Evolutionary conservation across 2,329 filamentous ascomycete species (phyloP).

Genomic region (Akanthomyces uredinophilus): DNA sequence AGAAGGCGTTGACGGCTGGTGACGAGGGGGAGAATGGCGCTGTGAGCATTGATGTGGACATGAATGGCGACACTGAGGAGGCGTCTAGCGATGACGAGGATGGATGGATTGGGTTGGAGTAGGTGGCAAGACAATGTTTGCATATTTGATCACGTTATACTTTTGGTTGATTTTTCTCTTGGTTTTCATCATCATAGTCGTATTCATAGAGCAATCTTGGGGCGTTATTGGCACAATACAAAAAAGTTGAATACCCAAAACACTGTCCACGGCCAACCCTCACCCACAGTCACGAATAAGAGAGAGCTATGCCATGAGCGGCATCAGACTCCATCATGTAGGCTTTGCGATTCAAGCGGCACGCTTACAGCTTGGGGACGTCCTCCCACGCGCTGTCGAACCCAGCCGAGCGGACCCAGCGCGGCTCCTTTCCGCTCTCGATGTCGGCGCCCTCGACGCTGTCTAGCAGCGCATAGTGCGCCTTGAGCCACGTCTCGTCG

Average conservation of each 20-base stretch:
- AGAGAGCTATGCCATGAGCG: neutral
- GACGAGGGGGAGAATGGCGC: conserved; percentile 21
- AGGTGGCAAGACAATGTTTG: conserved; percentile 19
- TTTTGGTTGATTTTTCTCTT: neutral
- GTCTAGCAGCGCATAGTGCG: conserved; percentile 59
- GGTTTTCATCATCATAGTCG: neutral
- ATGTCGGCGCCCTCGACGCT: conserved; percentile 42
- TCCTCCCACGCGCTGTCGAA: conserved; percentile 62
- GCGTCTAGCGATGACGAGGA: conserved; percentile 36
- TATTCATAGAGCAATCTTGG: conserved; percentile 14
- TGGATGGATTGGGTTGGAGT: conserved; percentile 47
- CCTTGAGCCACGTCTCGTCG: conserved; percentile 53
- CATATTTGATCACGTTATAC: conserved; percentile 5
- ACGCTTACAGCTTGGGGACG: conserved; percentile 22
- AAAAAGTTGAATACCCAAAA: conserved; percentile 16
- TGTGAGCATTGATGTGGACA: conserved; percentile 24
- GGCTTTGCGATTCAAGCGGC: neutral
- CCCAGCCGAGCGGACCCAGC: conserved; percentile 59
- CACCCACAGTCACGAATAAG: neutral
- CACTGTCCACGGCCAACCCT: neutral
- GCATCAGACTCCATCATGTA: neutral
- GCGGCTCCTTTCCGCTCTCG: conserved; percentile 29
- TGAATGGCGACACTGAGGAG: conserved; percentile 28
- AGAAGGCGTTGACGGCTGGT: conserved; percentile 18
- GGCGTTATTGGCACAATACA: conserved; percentile 17